phyloP scores from a whole-genome alignment of 441 rosid genomes.

The Corymbia calophylla region DNA sequence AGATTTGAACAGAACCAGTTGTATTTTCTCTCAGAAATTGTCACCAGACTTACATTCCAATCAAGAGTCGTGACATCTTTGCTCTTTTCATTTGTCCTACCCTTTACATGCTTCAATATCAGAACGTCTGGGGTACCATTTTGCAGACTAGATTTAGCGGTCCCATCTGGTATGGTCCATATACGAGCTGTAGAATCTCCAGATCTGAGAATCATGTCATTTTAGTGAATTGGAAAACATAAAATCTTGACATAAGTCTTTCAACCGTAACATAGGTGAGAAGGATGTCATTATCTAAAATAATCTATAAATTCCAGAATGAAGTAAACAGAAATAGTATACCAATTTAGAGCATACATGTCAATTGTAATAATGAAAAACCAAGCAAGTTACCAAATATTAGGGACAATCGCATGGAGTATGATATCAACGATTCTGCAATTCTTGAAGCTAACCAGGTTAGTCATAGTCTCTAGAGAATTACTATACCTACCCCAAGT shows the following conservation, averaged over 20 bases:
- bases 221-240: not conserved
- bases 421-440: not conserved
- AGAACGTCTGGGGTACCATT: constrained; percentile 47
- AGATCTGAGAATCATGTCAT: constrained; percentile 39
- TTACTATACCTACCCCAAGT: not conserved
- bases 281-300: not conserved
- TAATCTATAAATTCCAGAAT: not conserved
- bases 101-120: constrained; percentile 90
- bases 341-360: not conserved
- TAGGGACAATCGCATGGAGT: not conserved
- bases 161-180: constrained; percentile 71
- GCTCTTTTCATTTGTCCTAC: constrained; percentile 93
- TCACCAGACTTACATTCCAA: constrained; percentile 77
- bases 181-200: constrained; percentile 99
- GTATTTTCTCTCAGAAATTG: not conserved
- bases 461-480: not conserved
- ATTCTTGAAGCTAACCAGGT: not conserved
- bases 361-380: not conserved
- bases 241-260: not conserved
- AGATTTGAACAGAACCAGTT: not conserved
- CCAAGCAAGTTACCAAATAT: not conserved
- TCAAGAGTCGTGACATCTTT: constrained; percentile 97
- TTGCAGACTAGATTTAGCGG: constrained; percentile 39
- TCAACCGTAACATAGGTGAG: not conserved
- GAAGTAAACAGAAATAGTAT: not conserved